Percentiles rank a stretch among this genome's conserved stretches.
Evolutionary conservation across 768 basidiomycete species (phyloP).

Genomic region (Tylopilus felleus): DNA sequence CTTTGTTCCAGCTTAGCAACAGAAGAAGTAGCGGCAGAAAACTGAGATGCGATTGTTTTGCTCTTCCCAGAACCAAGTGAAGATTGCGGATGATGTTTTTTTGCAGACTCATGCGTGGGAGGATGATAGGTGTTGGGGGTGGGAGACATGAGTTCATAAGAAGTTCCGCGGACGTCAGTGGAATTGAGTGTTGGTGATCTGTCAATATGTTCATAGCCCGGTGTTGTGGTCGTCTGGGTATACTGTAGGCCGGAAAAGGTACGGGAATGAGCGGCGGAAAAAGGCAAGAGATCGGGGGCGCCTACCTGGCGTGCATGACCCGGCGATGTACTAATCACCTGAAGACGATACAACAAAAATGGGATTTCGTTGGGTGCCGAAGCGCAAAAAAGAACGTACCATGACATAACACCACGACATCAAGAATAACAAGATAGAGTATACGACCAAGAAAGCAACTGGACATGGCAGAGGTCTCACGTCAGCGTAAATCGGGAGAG

Average conservation of each 20-base stretch:
- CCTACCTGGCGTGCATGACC: slow-evolving; percentile 67
- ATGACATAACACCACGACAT: slow-evolving; percentile 75
- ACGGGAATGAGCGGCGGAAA: slow-evolving; percentile 8
- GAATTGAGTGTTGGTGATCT: slow-evolving; percentile 20
- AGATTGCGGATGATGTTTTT: slow-evolving; percentile 13
- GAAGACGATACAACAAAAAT: background rate
- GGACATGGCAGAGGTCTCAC: slow-evolving; percentile 2
- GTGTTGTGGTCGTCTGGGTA: slow-evolving; percentile 20
- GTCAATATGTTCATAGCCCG: slow-evolving; percentile 20
- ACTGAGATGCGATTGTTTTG: slow-evolving; percentile 9
- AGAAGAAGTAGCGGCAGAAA: slow-evolving; percentile 10
- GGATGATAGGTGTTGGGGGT: slow-evolving; percentile 6
- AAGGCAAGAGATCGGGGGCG: slow-evolving; percentile 2
- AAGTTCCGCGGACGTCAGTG: slow-evolving; percentile 26
- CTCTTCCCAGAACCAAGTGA: slow-evolving; percentile 25
- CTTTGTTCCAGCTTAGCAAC: slow-evolving; percentile 10
- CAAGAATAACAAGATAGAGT: slow-evolving; percentile 61
- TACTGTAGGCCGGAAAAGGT: slow-evolving; percentile 15
- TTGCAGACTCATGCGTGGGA: slow-evolving; percentile 14
- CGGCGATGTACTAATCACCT: slow-evolving; percentile 67
- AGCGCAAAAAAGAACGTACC: slow-evolving; percentile 39
- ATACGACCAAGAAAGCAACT: slow-evolving; percentile 71
- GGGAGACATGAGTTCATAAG: slow-evolving; percentile 28
- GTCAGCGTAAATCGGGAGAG: background rate
- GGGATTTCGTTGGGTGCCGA: background rate